Base-by-base conservation (phyloP, 345 rosid genomes). In the Combretum micranthum region DNA sequence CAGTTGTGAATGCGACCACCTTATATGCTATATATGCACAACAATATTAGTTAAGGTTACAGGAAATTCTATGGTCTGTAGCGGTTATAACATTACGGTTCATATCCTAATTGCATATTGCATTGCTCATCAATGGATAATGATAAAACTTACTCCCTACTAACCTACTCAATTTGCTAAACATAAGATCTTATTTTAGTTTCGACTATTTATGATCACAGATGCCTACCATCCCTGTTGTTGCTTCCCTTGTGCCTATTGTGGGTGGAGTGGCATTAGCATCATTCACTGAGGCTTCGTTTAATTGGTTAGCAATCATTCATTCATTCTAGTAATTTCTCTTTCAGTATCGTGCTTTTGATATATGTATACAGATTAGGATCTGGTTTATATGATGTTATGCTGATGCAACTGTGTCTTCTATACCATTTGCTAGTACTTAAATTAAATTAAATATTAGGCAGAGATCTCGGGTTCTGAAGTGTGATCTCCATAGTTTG, bases 221-320 rank as follows among this genome's bases (percentile, higher is more conserved):
- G 96, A 74, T 66, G 68, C 95, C 98, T 10, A 78, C 74, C 25
- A 16, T 81, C 19, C 80, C 85, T 90, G 67, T 77, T 22, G 68
- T 81, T 47, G 53, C 79, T 55, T 81, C 96, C 11, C 76, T 92
- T 42, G 20, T 86, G 19, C 95, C 96, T 42, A 75, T 88, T 55
- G 95, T 80, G 0, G 86, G 81, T 26, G 96, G 98, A 74, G 98
- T 92, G 18, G 90, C 81, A 15, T 69, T 92, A 69, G 90, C 98
- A 59, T 88, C 98, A 44, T 67, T 84, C 69, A 80, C 95, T 1
- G 95, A 83, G 64, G 50, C 87, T 64, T 81, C 95, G 60, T 92
- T 92, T 64, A 83, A 88, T 59, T 86, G 95, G 96, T 88, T 78
- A 70, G 63, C 52, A 7, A 16, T 64, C 25, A 26, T 49, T 22